Base-by-base conservation (phyloP, 2,329 filamentous ascomycete species). In the Cladobotryum protrusum region DNA sequence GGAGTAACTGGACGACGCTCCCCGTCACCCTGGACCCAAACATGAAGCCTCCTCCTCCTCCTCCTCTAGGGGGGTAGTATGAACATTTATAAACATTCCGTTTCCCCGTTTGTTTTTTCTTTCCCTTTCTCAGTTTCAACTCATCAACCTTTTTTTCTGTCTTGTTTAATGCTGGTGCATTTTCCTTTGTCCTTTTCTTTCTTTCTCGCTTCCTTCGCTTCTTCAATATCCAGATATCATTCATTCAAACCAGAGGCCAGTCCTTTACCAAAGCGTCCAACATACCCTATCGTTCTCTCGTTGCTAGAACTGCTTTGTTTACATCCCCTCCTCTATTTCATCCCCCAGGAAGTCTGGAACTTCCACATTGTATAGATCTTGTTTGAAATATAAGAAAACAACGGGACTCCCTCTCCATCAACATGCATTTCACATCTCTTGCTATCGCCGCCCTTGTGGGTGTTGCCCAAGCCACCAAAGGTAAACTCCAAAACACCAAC, bases 351-450 rank as follows among this genome's bases (percentile, higher is more conserved):
- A 49, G 46, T 52, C 50, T 49, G 50, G 47, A 49, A 53, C 44
- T 53, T 41, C 42, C 36, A 47, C 37, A 47, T 60, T 55, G 52
- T 55, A 54, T 59, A 52, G 55, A 40, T 13, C 36, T 39, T 50
- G 32, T 47, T 56, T 39, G 56, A 60, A 57, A 47, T 54, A 61
- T 14, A 43, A 47, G 45, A 43, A 40, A 48, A 49, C 13, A 24
- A 35, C 18, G 42, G 36, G 39, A 45, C 19, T 36, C 47, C 33
- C n/a, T n/a, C n/a, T 47, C 42, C 35, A 34, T 39, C 68, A 78
- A 71, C 55, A 82, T 82, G 79, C 72, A 75, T 54, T 74, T 78
- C 68, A 66, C 72, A 55, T 68, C 72, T 54, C 59, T 77, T 57
- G 62, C 68, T 56, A 61, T 76, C 37, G 64, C 76, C 54, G 70